These are phyloP conservation scores for Cladophialophora carrionii DNA, from an alignment of 2,329 filamentous ascomycete genomes.

Conservation along the genomic window DNA sequence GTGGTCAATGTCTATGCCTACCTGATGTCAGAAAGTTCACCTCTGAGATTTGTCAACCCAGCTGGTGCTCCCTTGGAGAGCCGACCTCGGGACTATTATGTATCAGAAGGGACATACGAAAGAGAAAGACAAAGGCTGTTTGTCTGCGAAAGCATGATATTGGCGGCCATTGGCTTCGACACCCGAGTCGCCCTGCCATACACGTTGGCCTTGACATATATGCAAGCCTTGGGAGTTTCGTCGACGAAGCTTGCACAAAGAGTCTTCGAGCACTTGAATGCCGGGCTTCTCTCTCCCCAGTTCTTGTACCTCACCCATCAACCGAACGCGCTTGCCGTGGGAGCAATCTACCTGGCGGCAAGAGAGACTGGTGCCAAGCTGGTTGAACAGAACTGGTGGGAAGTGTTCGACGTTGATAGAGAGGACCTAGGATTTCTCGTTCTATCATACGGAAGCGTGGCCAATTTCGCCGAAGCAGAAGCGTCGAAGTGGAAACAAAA, in stretches of 20 bases:
- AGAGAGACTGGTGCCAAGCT: slow-evolving; percentile 75
- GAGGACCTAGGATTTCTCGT: slow-evolving; percentile 94
- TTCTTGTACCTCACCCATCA: slow-evolving; percentile 91
- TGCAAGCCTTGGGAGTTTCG: slow-evolving; percentile 78
- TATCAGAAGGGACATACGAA: slow-evolving; percentile 74
- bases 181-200: slow-evolving; percentile 85
- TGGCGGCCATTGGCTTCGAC: slow-evolving; percentile 77
- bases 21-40: slow-evolving; percentile 64
- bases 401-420: slow-evolving; percentile 92
- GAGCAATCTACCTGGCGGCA: slow-evolving; percentile 87
- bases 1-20: slow-evolving; percentile 84
- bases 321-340: slow-evolving; percentile 79
- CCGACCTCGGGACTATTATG: slow-evolving; percentile 64
- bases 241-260: slow-evolving; percentile 62
- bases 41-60: slow-evolving; percentile 52
- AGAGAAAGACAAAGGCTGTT: slow-evolving; percentile 67
- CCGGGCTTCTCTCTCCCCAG: slow-evolving; percentile 82
- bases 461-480: slow-evolving; percentile 68
- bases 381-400: slow-evolving; percentile 88
- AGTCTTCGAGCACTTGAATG: slow-evolving; percentile 79
- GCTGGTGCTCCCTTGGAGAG: slow-evolving; percentile 34
- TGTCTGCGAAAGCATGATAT: slow-evolving; percentile 73
- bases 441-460: slow-evolving; percentile 78
- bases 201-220: slow-evolving; percentile 83
- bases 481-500: slow-evolving; percentile 56